Base-by-base conservation (phyloP, 2,329 filamentous ascomycete species). In the Fusarium proliferatum region DNA sequence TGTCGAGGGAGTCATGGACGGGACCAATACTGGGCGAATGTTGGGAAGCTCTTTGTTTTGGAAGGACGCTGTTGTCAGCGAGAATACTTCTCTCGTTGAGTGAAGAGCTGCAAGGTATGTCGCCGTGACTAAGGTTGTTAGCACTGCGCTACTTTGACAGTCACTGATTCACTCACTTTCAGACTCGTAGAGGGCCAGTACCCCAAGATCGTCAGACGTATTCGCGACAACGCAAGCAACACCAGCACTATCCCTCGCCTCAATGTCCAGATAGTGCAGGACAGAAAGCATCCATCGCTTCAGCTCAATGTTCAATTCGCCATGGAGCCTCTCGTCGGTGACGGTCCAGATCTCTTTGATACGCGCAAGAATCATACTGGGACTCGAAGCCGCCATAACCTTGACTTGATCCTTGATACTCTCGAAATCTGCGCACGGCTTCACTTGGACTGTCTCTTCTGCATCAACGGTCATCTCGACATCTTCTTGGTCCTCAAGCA, bases 271-370 rank as follows among this genome's bases (percentile, higher is more conserved):
- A 71, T 82, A 83, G 69, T 86, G 85, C 59, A 93, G 81, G 2
- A 86, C 86, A 34, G 87, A 90, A 39, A 91, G 82, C 82, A 94
- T 87, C 89, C 89, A 91, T 30, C 71, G 70, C 74, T 89, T 88
- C 76, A 88, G 88, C 69, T 88, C 86, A 53, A 88, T 82, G 64
- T 88, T 87, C 8, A 88, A 75, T 57, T 74, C 69, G 3, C 48
- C 36, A 4, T 70, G 62, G 4, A 69, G 57, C 5, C 62, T 72
- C 21, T 69, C 53, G 17, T 73, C 72, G 2, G 61, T 66, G 4
- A 67, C 63, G 26, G 39, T 65, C 76, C 71, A 77, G 11, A 77
- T 65, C 23, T 71, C 86, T 38, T 86, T 88, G 42, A 92, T 82
- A 8, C 89, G 85, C 39, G 86, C 83, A 9, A 92, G 81, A 49